Conservation (phyloP, 257 asterid genomes). For the Gentiana straminea region DNA sequence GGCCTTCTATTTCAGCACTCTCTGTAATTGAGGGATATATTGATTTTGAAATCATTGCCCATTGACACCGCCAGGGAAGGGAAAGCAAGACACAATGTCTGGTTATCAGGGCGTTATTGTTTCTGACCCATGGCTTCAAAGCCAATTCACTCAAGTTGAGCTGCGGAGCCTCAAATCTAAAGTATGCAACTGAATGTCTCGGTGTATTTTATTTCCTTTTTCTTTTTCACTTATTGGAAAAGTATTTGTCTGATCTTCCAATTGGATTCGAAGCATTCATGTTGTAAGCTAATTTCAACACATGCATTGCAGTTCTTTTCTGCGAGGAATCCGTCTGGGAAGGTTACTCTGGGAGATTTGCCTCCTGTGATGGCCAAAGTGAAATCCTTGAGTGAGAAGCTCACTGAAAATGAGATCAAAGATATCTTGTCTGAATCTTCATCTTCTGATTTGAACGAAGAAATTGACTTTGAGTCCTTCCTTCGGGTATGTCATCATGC, state of each 20-base stretch:
- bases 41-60: no score
- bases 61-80: no score
- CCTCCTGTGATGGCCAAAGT: conserved; percentile 54
- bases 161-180: conserved; percentile 58
- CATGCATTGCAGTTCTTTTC: conserved; percentile 36
- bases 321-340: conserved; percentile 44
- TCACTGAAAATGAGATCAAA: conserved; percentile 45
- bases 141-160: conserved; percentile 87
- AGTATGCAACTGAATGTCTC: conserved; percentile 15
- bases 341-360: conserved; percentile 52
- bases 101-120: conserved; percentile 59
- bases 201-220: background rate
- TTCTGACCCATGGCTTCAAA: conserved; percentile 75
- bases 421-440: conserved; percentile 38
- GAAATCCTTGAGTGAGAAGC: conserved; percentile 39
- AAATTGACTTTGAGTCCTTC: conserved; percentile 67
- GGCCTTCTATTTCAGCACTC: no score
- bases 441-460: conserved; percentile 37
- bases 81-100: conserved; percentile 32
- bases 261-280: no score
- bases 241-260: no score
- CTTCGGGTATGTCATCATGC: conserved; percentile 39
- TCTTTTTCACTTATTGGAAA: background rate
- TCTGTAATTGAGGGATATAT: no score
- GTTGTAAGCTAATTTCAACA: no score